A percentile compares a stretch with the other conserved stretches of the same genome.
These are phyloP conservation scores for Suillus luteus DNA, from an alignment of 768 basidiomycete genomes.

Conservation along the genomic window DNA sequence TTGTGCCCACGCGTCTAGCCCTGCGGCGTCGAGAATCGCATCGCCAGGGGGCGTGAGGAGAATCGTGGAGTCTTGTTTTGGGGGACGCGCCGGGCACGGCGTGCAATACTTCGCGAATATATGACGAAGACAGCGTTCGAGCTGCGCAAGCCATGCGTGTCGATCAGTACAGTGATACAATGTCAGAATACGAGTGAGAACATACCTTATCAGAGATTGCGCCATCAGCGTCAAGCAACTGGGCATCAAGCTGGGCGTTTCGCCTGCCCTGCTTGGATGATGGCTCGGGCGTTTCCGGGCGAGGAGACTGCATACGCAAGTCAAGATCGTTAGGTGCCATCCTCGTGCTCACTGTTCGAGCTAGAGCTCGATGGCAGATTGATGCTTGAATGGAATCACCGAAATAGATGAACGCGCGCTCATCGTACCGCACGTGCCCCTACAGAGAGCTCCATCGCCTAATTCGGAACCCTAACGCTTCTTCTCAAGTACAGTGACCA, in stretches of 20 bases:
- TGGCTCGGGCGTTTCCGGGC: slow-evolving; percentile 64
- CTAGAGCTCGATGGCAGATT: slow-evolving; percentile 5
- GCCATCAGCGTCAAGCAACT: slow-evolving; percentile 72
- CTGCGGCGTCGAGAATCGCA: slow-evolving; percentile 60
- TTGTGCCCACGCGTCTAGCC: slow-evolving; percentile 71
- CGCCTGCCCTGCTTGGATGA: slow-evolving; percentile 60
- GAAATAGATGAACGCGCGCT: slow-evolving; percentile 22
- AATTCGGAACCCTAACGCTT: slow-evolving; percentile 7
- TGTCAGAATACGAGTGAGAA: slow-evolving; percentile 2
- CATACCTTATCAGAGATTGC: slow-evolving; percentile 63
- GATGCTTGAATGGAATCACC: slow-evolving; percentile 17
- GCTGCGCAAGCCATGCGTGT: slow-evolving; percentile 36
- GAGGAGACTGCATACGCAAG: slow-evolving; percentile 45
- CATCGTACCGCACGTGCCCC: slow-evolving; percentile 24
- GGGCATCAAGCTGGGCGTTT: slow-evolving; percentile 49
- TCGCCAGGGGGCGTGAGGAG: slow-evolving; percentile 50
- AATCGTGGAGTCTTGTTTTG: slow-evolving; percentile 25
- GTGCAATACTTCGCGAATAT: slow-evolving; percentile 81
- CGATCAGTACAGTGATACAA: neutral
- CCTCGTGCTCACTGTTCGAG: slow-evolving; percentile 6
- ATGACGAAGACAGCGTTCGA: slow-evolving; percentile 70
- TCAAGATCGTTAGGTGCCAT: slow-evolving; percentile 12
- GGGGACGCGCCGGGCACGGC: slow-evolving; percentile 34
- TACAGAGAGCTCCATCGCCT: neutral
- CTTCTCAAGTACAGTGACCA: slow-evolving; percentile 18